Base-by-base conservation (phyloP, 2,329 filamentous ascomycete species). In the Hymenoscyphus infarciens region DNA sequence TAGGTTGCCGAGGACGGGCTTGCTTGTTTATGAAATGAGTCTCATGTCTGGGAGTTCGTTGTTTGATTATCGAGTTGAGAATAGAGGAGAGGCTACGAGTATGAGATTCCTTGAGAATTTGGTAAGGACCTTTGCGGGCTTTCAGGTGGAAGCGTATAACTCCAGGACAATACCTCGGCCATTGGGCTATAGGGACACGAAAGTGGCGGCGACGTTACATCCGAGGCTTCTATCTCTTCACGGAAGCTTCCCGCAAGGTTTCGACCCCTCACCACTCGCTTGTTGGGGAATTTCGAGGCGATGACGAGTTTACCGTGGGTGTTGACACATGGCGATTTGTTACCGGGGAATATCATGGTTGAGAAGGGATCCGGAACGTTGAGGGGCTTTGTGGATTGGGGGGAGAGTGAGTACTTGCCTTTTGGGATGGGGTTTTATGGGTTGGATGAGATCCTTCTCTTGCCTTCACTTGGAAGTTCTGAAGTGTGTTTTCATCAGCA, bases 321-420 rank as follows among this genome's bases (percentile, higher is more conserved):
- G 3, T 71, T 88, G 11, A 87, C 80, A 5, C 86, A 88, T 60
- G 86, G 86, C 0, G 86, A 89, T 67, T 73, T 88, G 5, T 74
- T 85, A 0, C 77, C 83, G 0, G 77, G 77, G 1, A 88, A 88
- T 63, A 78, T 88, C 53, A 78, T 87, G 69, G 76, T 86, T 0
- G 74, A 80, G 59, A 68, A 74, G 0, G 61, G 73, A 1, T 77
- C 77, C 0, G 82, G 81, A 60, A 61, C 67, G 2, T 69, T 88
- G 7, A 76, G 70, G 0, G 87, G 85, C 1, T 63, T 88, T 0
- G 77, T 89, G 0, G 87, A 89, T 69, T 89, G 86, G 86, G 83
- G 83, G 0, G 86, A 89, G 69, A 84, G 81, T 0, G 85, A 88
- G 69, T 80, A 76, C 63, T 71, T 87, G 8, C 85, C 85, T 0